phyloP scores from a whole-genome alignment of 495 filamentous ascomycete species.

The Aspergillus nanangensis region DNA sequence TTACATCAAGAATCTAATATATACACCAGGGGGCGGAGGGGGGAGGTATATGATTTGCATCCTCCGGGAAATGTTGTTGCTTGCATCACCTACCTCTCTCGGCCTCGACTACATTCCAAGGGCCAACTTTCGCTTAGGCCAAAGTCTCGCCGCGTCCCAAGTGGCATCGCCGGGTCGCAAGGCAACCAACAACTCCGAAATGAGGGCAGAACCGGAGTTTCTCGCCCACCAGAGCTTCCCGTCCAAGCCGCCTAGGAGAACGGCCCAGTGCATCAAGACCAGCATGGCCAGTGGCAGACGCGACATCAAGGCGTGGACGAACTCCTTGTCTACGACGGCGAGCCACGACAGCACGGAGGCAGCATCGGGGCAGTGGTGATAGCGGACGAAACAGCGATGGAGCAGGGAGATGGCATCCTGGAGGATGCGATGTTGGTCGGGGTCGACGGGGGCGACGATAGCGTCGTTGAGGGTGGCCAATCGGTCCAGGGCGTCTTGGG shows the following conservation, averaged over 20 bases:
- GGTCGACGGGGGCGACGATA: constrained; percentile 13
- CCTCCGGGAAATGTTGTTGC: neutral
- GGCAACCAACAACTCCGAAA: constrained; percentile 22
- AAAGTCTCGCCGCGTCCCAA: constrained; percentile 23
- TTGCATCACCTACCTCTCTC: neutral
- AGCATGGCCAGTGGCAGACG: constrained; percentile 29
- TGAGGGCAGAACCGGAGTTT: constrained; percentile 26
- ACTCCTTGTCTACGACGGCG: constrained; percentile 31
- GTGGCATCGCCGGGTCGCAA: constrained; percentile 14
- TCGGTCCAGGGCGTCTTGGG: constrained; percentile 20
- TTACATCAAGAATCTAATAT: no score
- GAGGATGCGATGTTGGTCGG: constrained; percentile 25
- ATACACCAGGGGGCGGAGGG: no score
- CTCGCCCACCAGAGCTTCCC: constrained; percentile 35
- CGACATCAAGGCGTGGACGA: constrained; percentile 24
- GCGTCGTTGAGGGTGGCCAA: constrained; percentile 23
- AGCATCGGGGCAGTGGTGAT: constrained; percentile 15
- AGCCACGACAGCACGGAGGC: constrained; percentile 34
- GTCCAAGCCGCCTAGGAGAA: constrained; percentile 29
- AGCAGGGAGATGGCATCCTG: constrained; percentile 26
- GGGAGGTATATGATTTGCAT: no score
- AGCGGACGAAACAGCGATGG: constrained; percentile 24
- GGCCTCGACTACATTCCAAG: constrained; percentile 14
- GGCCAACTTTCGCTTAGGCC: constrained; percentile 29
- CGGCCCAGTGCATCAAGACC: constrained; percentile 37